A percentile compares a stretch with the other conserved stretches of the same genome.
phyloP scores from a whole-genome alignment of 2,329 filamentous ascomycete species.

The Aspergillus fijiensis region DNA sequence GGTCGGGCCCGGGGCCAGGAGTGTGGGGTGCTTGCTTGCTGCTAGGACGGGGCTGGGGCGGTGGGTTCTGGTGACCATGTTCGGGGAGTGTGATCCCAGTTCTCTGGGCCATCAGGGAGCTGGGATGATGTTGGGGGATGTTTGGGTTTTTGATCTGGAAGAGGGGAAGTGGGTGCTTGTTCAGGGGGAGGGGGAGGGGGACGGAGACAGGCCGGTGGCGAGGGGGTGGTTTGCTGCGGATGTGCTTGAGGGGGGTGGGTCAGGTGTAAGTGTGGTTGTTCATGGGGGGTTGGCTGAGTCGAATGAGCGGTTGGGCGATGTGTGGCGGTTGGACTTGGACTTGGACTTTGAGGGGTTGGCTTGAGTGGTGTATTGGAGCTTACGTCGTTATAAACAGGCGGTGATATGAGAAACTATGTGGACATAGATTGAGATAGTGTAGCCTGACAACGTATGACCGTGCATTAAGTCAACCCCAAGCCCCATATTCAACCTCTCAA shows the following conservation, averaged over 20 bases:
- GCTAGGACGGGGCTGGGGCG: slow-evolving; percentile 20
- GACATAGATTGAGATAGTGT: too few relatives aligned
- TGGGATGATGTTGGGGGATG: slow-evolving; percentile 56
- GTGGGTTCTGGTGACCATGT: slow-evolving; percentile 49
- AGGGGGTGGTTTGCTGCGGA: slow-evolving; percentile 58
- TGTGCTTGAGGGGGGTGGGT: slow-evolving; percentile 22
- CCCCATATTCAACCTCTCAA: too few relatives aligned
- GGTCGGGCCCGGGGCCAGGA: slow-evolving; percentile 50
- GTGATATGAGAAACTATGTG: too few relatives aligned
- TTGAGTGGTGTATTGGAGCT: too few relatives aligned
- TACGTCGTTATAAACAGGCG: too few relatives aligned
- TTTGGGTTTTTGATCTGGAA: slow-evolving; percentile 49
- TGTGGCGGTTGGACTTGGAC: slow-evolving; percentile 38
- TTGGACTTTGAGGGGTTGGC: neutral
- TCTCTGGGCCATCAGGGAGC: slow-evolving; percentile 55
- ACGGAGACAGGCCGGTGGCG: slow-evolving; percentile 35
- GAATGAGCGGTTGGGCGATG: slow-evolving; percentile 53
- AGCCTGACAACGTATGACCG: too few relatives aligned
- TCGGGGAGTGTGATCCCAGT: slow-evolving; percentile 56
- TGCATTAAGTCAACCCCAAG: too few relatives aligned
- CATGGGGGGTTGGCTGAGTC: slow-evolving; percentile 54
- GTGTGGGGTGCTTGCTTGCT: slow-evolving; percentile 52
- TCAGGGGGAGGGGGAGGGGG: slow-evolving; percentile 17
- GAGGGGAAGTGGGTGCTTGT: slow-evolving; percentile 37
- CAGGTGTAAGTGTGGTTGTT: slow-evolving; percentile 45